A percentile compares a stretch with the other conserved stretches of the same genome.
Evolutionary conservation across 306 rosid species (phyloP).

Genomic region (Prunus mongolica): DNA sequence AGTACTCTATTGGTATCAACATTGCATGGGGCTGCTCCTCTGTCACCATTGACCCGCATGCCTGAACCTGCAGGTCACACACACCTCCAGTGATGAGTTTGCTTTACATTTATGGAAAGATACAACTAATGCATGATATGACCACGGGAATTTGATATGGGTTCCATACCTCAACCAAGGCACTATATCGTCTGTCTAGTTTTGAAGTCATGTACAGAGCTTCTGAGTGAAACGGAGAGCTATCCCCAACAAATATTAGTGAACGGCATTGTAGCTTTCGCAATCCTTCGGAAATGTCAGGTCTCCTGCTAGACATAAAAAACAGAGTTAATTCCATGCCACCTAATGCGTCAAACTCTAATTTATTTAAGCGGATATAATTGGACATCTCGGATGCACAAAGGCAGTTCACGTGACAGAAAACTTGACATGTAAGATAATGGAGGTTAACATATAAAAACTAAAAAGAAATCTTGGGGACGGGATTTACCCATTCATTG

Average conservation of each 20-base stretch:
- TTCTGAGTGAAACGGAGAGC: conserved; percentile 77
- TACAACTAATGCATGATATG: neutral
- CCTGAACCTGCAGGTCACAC: conserved; percentile 70
- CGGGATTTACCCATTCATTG: conserved; percentile 66
- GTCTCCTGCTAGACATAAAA: conserved; percentile 55
- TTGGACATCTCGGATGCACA: neutral
- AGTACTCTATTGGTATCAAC: conserved; percentile 91
- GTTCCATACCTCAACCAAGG: conserved; percentile 79
- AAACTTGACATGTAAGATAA: neutral
- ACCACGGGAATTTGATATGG: conserved; percentile 1
- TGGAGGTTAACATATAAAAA: neutral
- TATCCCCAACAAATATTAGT: conserved; percentile 84
- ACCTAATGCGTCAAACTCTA: neutral
- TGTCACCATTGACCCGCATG: conserved; percentile 94
- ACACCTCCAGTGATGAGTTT: conserved; percentile 7
- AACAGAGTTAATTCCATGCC: conserved; percentile 2
- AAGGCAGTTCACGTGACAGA: neutral
- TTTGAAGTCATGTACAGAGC: conserved; percentile 83
- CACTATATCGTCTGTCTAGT: conserved; percentile 78
- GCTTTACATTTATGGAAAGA: conserved; percentile 2
- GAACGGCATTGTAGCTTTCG: conserved; percentile 81
- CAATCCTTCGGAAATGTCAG: conserved; percentile 68
- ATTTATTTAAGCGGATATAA: neutral
- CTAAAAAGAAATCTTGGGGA: conserved; percentile 2
- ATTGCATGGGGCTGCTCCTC: conserved; percentile 99